Base-by-base conservation (phyloP, 257 asterid species). In the Solanum dulcamara region DNA sequence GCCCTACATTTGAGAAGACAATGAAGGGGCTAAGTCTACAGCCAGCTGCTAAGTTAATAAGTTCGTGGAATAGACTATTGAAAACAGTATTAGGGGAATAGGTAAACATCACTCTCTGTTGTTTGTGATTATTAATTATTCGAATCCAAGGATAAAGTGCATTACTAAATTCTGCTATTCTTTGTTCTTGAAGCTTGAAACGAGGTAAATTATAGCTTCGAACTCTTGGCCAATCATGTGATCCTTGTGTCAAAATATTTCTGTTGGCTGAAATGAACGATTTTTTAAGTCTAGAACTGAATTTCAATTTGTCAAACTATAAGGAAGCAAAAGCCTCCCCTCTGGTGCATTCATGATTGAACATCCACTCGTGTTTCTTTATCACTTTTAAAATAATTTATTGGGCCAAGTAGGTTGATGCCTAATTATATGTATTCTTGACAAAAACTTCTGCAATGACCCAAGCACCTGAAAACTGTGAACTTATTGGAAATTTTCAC, bases 1-100 rank as follows among this genome's bases (percentile, higher is more conserved):
- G 91, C 70, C 97, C 97, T 32, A 83, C 90, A 26, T 85, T 91
- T 57, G 97, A 94, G 84, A 90, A 89, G 84, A 89, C 84, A 48
- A 88, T 87, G 89, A 90, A 87, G 83, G 82, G 84, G 84, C 89
- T 91, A 83, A 87, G 92, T 60, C 88, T 92, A 46, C 91, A 89
- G 86, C 88, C 90, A 83, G 85, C 85, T 53, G 53, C 75, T 10
- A 89, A 75, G 40, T 90, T 84, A 80, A 85, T 33, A 81, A 89
- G 92, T 82, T 83, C 88, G 28, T 89, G 91, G 89, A 87, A 80
- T 84, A 89, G 93, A 88, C 86, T 89, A 33, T 67, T 86, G 87
- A 87, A 87, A 84, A 88, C 89, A 22, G 87, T 86, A 83, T 87
- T 57, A 66, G 85, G 85, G 75, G 62, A 80, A 80, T 77, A 82